Evolutionary conservation across 441 rosid species (phyloP).

Genomic region (Viola pubescens): DNA sequence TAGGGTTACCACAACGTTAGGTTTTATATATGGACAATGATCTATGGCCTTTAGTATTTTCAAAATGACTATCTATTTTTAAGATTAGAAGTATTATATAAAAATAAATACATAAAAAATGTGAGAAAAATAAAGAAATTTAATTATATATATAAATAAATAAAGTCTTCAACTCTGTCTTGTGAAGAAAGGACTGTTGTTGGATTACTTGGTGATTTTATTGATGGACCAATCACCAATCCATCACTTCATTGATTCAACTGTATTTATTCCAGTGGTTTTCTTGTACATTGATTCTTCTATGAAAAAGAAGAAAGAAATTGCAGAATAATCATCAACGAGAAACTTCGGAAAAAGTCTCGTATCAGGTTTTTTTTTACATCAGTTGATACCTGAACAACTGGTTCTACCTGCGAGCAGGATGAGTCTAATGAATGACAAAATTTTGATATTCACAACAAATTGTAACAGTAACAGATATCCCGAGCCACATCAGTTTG

Average conservation of each 20-base stretch:
- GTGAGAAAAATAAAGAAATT: too few species aligned
- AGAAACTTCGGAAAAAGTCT: not conserved
- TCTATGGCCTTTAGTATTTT: too few species aligned
- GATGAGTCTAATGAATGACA: slow-evolving; percentile 13
- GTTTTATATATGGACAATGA: too few species aligned
- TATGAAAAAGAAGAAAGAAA: slow-evolving; percentile 1
- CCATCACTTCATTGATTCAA: slow-evolving; percentile 4
- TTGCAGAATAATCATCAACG: not conserved
- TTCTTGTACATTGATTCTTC: slow-evolving; percentile 16
- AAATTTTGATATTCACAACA: slow-evolving; percentile 15
- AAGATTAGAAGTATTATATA: too few species aligned
- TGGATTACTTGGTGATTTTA: too few species aligned
- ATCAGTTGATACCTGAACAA: not conserved
- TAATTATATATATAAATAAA: too few species aligned
- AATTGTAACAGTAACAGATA: slow-evolving; percentile 6
- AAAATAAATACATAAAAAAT: too few species aligned
- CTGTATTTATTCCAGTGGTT: not conserved
- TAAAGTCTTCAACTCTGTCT: too few species aligned
- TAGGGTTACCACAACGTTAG: too few species aligned
- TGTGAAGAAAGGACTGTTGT: too few species aligned
- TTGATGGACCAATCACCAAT: too few species aligned
- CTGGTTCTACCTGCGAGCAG: not conserved
- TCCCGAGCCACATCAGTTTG: slow-evolving; percentile 2
- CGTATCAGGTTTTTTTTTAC: not conserved
- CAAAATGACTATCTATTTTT: too few species aligned